These are phyloP conservation scores for Paraphaeosphaeria minitans DNA, from an alignment of 2,329 filamentous ascomycete genomes.

Conservation along the genomic window DNA sequence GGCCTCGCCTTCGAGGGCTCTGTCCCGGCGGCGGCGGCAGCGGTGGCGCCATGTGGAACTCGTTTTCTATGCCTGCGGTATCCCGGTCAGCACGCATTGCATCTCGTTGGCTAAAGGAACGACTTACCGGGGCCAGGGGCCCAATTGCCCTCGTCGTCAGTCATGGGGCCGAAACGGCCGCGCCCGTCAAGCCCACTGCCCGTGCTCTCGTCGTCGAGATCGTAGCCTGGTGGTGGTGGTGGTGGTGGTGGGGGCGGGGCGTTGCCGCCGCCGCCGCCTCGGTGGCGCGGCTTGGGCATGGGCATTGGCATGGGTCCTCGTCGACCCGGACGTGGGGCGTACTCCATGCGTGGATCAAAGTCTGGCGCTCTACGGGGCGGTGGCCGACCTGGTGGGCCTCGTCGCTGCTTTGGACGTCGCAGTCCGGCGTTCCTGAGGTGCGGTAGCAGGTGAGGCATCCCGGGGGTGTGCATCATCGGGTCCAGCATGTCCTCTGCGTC, in stretches of 20 bases:
- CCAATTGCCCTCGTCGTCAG: background rate
- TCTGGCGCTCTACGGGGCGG: background rate
- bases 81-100: background rate
- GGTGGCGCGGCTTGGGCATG: background rate
- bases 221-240: background rate
- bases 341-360: background rate
- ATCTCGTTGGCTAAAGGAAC: background rate
- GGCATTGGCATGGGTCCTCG: background rate
- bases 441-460: slow-evolving; percentile 7
- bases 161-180: background rate
- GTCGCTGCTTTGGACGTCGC: background rate
- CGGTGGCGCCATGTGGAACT: background rate
- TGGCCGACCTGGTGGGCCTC: background rate
- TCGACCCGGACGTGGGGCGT: background rate
- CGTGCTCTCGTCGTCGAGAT: background rate
- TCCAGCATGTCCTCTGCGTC: slow-evolving; percentile 14
- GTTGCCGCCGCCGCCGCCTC: background rate
- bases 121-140: background rate
- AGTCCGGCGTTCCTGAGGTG: background rate
- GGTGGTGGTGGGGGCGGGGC: no score
- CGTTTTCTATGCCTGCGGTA: background rate
- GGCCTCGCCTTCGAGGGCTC: slow-evolving; percentile 1
- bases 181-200: background rate
- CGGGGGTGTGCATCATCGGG: slow-evolving; percentile 8
- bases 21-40: background rate